Evolutionary conservation across 1,139 yeast species (phyloP).

Genomic region (Geotrichum australiense): DNA sequence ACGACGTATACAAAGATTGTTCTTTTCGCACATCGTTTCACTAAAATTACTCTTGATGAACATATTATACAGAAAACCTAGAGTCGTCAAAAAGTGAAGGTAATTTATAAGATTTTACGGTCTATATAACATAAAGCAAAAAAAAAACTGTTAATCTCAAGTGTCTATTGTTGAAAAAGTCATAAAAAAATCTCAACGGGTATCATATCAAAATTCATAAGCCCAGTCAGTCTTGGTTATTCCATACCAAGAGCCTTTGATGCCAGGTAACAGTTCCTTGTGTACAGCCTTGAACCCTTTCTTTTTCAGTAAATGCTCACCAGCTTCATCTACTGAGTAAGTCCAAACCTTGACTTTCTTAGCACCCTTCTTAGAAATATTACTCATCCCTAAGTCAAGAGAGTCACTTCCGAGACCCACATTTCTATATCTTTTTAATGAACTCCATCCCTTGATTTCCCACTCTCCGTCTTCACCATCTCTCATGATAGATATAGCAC

Average conservation of each 20-base stretch:
- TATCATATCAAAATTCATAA: too few relatives aligned
- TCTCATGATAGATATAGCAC: constrained; percentile 17
- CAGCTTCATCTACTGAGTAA: constrained; percentile 19
- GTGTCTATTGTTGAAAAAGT: too few relatives aligned
- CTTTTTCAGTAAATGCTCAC: constrained; percentile 17
- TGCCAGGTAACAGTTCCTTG: not conserved
- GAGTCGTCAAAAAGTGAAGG: too few relatives aligned
- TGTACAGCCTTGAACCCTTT: constrained; percentile 19
- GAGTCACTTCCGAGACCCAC: constrained; percentile 26
- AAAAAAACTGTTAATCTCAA: too few relatives aligned
- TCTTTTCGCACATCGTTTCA: too few relatives aligned
- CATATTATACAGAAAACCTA: too few relatives aligned
- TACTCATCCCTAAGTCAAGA: constrained; percentile 19
- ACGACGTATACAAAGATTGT: too few relatives aligned
- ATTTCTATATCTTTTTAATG: constrained; percentile 23
- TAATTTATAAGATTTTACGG: too few relatives aligned
- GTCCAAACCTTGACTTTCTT: constrained; percentile 17
- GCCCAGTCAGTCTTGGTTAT: constrained; percentile 9
- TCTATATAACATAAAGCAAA: too few relatives aligned
- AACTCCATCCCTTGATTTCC: constrained; percentile 22
- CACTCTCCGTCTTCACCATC: constrained; percentile 10
- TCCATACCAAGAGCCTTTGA: constrained; percentile 10
- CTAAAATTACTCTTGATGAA: too few relatives aligned
- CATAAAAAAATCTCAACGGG: too few relatives aligned
- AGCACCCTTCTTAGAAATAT: constrained; percentile 16